Evolutionary conservation across 345 rosid genomes (phyloP).

Genomic region (Brassica napus): Da-Ae NC_063434.1:19059501-19060000

Average conservation of each 20-base stretch:
- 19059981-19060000: not conserved
- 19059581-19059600: not conserved
- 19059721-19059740: not conserved
- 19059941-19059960: not conserved
- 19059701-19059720: not conserved
- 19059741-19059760: not conserved
- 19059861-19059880: not conserved
- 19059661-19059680: not conserved
- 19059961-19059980: not conserved
- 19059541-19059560: not conserved
- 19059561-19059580: not conserved
- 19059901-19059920: not conserved
- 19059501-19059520: not conserved
- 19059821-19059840: not conserved
- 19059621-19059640: not conserved
- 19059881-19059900: not conserved
- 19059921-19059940: not conserved
- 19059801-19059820: not conserved
- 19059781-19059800: not conserved
- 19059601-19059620: not conserved
- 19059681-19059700: not conserved
- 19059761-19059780: not conserved
- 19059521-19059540: too few species aligned
- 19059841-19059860: not conserved
- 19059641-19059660: not conserved